Evolutionary conservation across 2,329 filamentous ascomycete genomes (phyloP).

Genomic region (Nemania bipapillata): DNA sequence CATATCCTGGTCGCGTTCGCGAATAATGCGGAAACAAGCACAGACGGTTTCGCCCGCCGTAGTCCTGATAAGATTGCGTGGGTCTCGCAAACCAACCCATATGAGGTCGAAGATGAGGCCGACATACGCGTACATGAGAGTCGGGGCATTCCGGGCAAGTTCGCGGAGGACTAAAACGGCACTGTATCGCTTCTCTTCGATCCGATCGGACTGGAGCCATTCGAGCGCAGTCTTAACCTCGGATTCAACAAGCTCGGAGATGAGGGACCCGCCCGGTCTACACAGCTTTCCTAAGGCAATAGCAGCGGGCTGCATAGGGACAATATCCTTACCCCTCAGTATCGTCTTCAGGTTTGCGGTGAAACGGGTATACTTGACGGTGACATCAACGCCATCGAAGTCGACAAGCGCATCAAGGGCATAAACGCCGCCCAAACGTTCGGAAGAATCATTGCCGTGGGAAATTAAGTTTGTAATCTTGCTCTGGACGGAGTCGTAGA

Average conservation of each 20-base stretch:
- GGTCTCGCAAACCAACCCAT: constrained; percentile 92
- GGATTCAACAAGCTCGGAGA: constrained; percentile 93
- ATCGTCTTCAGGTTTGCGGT: constrained; percentile 89
- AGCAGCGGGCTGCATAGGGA: constrained; percentile 89
- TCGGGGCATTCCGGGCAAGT: constrained; percentile 90
- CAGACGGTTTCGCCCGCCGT: constrained; percentile 93
- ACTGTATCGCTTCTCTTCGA: constrained; percentile 92
- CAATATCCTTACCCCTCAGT: constrained; percentile 88
- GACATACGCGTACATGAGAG: constrained; percentile 94
- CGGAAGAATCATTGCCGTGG: constrained; percentile 84
- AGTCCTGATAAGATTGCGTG: constrained; percentile 88
- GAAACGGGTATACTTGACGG: constrained; percentile 93
- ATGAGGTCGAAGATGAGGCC: constrained; percentile 95
- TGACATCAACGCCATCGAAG: constrained; percentile 93
- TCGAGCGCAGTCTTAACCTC: constrained; percentile 96
- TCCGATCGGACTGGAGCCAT: constrained; percentile 93
- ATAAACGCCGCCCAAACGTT: constrained; percentile 90
- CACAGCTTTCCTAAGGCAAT: constrained; percentile 90
- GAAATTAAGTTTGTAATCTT: constrained; percentile 75
- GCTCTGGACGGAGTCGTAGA: constrained; percentile 67
- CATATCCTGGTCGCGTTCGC: constrained; percentile 88
- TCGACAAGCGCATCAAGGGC: constrained; percentile 93
- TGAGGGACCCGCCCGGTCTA: constrained; percentile 89
- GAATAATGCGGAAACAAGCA: constrained; percentile 94
- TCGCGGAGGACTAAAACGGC: constrained; percentile 91